Conservation (phyloP, 2,329 filamentous ascomycete species). For the Pseudogymnoascus sp. region DNA sequence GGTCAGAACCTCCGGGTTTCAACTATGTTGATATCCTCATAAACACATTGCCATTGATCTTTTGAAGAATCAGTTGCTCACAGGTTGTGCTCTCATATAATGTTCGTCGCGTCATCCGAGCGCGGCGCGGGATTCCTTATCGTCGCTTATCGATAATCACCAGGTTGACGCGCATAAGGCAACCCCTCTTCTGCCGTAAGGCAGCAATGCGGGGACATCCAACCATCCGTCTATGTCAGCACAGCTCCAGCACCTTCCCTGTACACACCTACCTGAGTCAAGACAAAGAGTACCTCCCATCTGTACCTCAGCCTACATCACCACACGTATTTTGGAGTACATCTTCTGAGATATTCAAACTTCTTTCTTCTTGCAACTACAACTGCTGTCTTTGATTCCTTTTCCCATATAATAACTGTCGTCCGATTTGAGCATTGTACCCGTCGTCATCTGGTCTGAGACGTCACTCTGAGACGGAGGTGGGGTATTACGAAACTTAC, state of each 20-base stretch:
- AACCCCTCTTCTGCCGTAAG: neutral
- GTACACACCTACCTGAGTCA: neutral
- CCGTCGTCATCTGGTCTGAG: neutral
- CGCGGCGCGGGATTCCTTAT: slow-evolving; percentile 1
- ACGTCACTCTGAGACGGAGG: slow-evolving; percentile 3
- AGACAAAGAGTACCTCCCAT: neutral
- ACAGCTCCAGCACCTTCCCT: slow-evolving; percentile 7
- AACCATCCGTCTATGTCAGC: neutral
- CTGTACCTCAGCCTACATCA: neutral
- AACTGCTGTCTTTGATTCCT: neutral
- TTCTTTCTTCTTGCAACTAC: neutral
- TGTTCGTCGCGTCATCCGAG: slow-evolving; percentile 4
- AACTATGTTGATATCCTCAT: neutral
- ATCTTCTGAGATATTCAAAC: neutral
- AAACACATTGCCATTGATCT: neutral
- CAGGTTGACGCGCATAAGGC: slow-evolving; percentile 5
- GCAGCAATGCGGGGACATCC: slow-evolving; percentile 3
- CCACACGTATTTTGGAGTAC: neutral
- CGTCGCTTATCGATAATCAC: slow-evolving; percentile 6
- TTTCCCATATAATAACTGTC: neutral
- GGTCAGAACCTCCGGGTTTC: neutral
- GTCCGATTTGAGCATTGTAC: neutral
- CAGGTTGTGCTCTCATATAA: slow-evolving; percentile 2
- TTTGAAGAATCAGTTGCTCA: neutral
- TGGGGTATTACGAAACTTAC: neutral